Base-by-base conservation (phyloP, 352 stramenopile genomes). In the Globisporangium carolinianum region DNA sequence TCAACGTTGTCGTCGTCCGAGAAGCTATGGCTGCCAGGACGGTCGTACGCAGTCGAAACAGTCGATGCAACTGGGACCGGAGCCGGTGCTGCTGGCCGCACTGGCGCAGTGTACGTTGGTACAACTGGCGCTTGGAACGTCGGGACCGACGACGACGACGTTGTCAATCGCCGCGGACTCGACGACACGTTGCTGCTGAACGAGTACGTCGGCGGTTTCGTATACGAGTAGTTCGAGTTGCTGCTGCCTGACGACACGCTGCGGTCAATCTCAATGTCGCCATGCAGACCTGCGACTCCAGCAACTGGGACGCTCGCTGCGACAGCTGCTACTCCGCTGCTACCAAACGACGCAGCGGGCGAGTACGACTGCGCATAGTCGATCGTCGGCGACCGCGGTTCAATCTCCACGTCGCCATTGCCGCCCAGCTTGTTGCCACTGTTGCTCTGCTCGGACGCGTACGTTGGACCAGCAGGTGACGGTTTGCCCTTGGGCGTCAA, bases 311-410 rank as follows among this genome's bases (percentile, higher is more conserved):
- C 43, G 24, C 42, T 12, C 11, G 42, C 24, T 5, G 46, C 38
- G 5, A 37, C 42, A 7, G 46, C 7, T 5, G 39, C 48, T 12
- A 45, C 51, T 4, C 36, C 9, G 8, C 14, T 4, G 4, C 36
- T 15, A 15, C 10, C 8, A 7, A 55, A 39, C 9, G 50, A 56
- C 47, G 75, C 66, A 17, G 66, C 72, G 5, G 75, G 75, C 8
- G 75, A 80, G 59, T 67, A 76, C 35, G 75, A 80, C 61, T 80
- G 72, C 41, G 56, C 64, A 42, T 83, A 85, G 53, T 82, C 68
- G 18, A 79, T 73, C 5, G 72, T 83, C n/a, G 75, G 75, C 38
- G 75, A 83, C 7, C 67, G 66, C 11, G 53, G 70, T 24, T 24
- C 24, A 24, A 24, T 24, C 17, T 65, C 66, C 32, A 67, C 55